Evolutionary conservation across 768 basidiomycete genomes (phyloP), one percentile per base, ranked within the genome.

Genomic region (Auricularia heimuer): DNA sequence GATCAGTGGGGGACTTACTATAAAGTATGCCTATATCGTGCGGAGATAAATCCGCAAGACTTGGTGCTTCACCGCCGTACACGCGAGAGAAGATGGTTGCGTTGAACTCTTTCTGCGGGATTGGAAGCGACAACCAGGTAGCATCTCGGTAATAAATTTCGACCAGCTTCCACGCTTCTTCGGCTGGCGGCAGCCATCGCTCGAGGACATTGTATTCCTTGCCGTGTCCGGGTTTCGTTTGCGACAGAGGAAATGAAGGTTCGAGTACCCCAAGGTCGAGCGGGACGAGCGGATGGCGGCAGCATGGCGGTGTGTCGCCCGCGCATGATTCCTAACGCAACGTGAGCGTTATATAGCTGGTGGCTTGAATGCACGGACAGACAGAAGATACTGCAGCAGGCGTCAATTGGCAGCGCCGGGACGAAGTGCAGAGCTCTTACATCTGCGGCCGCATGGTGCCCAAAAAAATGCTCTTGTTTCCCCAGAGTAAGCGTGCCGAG

Each of bases 21-120:
- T 85, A 88, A 75, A 86, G 72, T 56, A 87, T 77, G 0, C 85
- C 81, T 36, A 88, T 81, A 3, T 83, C 56, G 34, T 60, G 56
- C 24, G 56, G 24, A 24, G 21, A 29, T 24, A 60, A 6, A 14
- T 7, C 7, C 8, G 7, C 39, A 4, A 10, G 7, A 6, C 18
- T 14, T 2, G 24, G 16, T 7, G 29, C 34, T 29, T 8, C 56
- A 29, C 14, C 56, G 24, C 4, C 16, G 18, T 24, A 35, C 4
- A 60, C 16, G 33, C 86, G 61, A 81, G 77, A 7, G 76, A 67
- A 66, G 63, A 88, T 78, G 69, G 87, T 29, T 8, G 6, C 24
- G 7, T 29, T 24, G 56, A 60, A 35, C 24, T 60, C 56, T 6
- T 60, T 29, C 24, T 33, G 14, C 4, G 56, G 56, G 10, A 60